These are phyloP conservation scores for Edaphochlamys debaryana DNA, from an alignment of 139 green algal genomes.

Conservation along the genomic window DNA sequence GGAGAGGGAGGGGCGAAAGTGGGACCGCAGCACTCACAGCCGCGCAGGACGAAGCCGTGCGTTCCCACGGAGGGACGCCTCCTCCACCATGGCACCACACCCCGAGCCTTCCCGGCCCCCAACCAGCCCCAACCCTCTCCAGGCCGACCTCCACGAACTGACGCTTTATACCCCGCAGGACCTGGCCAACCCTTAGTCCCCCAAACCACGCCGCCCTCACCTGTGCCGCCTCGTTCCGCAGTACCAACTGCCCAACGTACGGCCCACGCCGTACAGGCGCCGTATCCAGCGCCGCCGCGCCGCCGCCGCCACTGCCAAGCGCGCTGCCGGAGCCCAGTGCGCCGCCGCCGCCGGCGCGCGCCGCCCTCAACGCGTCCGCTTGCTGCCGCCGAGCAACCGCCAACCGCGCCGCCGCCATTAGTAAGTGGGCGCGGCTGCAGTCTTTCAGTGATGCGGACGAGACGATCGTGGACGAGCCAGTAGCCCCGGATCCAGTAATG, in stretches of 20 bases:
- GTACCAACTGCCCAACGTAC: conserved; percentile 59
- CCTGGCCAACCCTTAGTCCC: no score
- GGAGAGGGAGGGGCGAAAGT: background rate
- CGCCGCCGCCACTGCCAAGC: background rate
- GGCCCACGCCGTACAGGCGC: conserved; percentile 42
- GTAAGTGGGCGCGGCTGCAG: conserved; percentile 43
- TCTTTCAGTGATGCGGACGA: conserved; percentile 18
- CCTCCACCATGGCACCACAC: no score
- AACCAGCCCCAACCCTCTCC: no score
- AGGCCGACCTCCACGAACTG: no score
- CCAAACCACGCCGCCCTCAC: background rate
- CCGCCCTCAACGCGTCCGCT: conserved; percentile 10
- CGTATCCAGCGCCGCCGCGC: conserved; percentile 23
- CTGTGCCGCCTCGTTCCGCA: conserved; percentile 28
- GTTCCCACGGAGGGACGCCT: no score
- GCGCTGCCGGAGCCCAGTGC: no score
- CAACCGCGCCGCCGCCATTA: conserved; percentile 52
- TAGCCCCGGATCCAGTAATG: background rate
- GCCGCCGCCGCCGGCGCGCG: background rate
- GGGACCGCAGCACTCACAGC: no score
- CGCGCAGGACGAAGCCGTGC: no score
- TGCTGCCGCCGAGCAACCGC: conserved; percentile 40
- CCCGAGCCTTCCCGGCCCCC: no score
- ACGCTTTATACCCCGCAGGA: no score
- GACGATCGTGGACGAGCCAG: background rate